phyloP scores from a whole-genome alignment of 1,284 basidiomycete species.

The Irpex lacteus region DNA sequence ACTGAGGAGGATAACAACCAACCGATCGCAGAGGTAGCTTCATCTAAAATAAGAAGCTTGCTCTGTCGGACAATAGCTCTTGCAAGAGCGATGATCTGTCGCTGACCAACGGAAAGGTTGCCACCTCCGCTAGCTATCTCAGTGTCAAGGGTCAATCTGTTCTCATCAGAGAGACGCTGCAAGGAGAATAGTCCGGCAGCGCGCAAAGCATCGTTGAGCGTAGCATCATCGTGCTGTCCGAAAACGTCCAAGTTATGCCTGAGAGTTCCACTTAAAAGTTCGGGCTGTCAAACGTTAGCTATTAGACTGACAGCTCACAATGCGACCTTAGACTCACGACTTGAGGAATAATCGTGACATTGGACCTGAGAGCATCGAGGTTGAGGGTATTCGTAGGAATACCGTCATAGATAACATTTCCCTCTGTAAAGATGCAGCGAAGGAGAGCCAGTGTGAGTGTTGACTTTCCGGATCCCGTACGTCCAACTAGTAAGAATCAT shows the following conservation, averaged over 20 bases:
- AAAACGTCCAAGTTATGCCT: slow-evolving; percentile 71
- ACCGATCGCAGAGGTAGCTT: slow-evolving; percentile 38
- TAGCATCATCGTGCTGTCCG: slow-evolving; percentile 66
- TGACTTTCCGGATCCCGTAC: slow-evolving; percentile 76
- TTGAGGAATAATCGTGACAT: slow-evolving; percentile 49
- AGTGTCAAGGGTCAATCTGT: slow-evolving; percentile 46
- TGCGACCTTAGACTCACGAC: slow-evolving; percentile 22
- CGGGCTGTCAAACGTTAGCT: slow-evolving; percentile 41
- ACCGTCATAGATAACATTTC: slow-evolving; percentile 37
- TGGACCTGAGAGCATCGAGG: slow-evolving; percentile 52
- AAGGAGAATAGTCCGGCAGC: slow-evolving; percentile 52
- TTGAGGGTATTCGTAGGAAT: slow-evolving; percentile 43
- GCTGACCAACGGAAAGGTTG: slow-evolving; percentile 71
- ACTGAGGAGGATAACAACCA: neutral
- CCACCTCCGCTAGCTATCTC: slow-evolving; percentile 53
- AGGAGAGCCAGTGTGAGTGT: slow-evolving; percentile 36
- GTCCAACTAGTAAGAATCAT: slow-evolving; percentile 44
- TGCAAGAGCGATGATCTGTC: slow-evolving; percentile 61
- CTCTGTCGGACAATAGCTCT: slow-evolving; percentile 55
- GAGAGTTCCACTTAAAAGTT: slow-evolving; percentile 57
- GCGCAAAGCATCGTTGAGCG: slow-evolving; percentile 52
- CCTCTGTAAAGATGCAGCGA: slow-evolving; percentile 42
- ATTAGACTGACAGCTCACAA: neutral
- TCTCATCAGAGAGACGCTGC: slow-evolving; percentile 46
- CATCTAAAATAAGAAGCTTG: slow-evolving; percentile 59